Evolutionary conservation across 2,329 filamentous ascomycete genomes (phyloP), one percentile per base, ranked within the genome.

Genomic region (Fusarium duplospermum): DNA sequence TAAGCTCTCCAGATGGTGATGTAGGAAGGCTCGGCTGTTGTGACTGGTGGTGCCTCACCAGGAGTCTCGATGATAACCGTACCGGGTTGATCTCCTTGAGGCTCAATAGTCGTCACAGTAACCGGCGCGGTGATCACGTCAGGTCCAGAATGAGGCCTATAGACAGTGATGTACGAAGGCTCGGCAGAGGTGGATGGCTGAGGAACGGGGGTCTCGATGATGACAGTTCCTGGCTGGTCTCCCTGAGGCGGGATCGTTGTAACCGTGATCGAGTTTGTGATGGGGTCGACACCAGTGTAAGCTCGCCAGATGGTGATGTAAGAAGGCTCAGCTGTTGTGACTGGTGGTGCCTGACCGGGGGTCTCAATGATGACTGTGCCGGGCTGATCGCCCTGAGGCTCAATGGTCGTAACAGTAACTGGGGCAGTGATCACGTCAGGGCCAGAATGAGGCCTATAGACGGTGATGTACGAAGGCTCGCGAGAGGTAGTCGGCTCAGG

Each of bases 61-160:
- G 71, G 71, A 2, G 71, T 73, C 27, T 73, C 71, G 4, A 73
- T 73, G 18, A 73, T 73, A 4, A 74, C 45, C 2, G 71, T 74
- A 14, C 40, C 40, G 4, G 69, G 70, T 3, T 58, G 38, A 9
- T 42, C 47, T 0, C 62, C 70, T 10, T 54, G 22, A 6, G 66
- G 70, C 1, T 54, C 24, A 0, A 67, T 58, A 1, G 70, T 70
- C 0, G 66, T 73, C 1, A 72, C 16, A 1, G 70, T 73, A 1
- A 64, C 24, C 0, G 58, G 58, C 0, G 33, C 47, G 2, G 69
- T 70, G 18, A 62, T 62, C 11, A 20, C 7, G 22, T 16, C 60
- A 6, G 45, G n/a, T 2, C 60, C 60, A 9, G 31, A 36, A 2
- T 62, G 38, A 4, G 60, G 31, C 4, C 60, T 13, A 20, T 29